Conservation (phyloP, 75 land plant species). For the Gnetum montanum region DNA sequence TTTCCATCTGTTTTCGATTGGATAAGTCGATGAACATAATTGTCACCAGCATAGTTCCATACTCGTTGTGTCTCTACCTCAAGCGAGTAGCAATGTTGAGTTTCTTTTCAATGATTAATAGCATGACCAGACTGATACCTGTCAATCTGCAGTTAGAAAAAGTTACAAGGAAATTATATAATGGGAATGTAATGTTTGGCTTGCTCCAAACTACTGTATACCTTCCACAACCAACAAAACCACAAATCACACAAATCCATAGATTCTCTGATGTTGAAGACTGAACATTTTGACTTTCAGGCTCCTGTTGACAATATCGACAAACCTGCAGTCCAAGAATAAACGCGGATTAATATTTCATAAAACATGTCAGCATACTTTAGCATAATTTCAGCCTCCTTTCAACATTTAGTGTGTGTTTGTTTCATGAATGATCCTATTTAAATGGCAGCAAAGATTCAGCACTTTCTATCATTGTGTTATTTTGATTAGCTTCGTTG, state of each 20-base stretch:
- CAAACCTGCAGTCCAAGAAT: slow-evolving; percentile 51
- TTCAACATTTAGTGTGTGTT: too few relatives aligned
- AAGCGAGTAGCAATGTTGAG: slow-evolving; percentile 89
- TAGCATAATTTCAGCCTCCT: too few relatives aligned
- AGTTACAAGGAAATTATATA: slow-evolving; percentile 1
- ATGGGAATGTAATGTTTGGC: not conserved
- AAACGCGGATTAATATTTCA: not conserved
- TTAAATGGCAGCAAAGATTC: too few relatives aligned
- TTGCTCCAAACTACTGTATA: slow-evolving; percentile 10
- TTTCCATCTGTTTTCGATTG: slow-evolving; percentile 95
- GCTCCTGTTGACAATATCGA: slow-evolving; percentile 84
- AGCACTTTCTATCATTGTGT: too few relatives aligned
- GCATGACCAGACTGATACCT: slow-evolving; percentile 87
- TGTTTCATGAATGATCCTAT: too few relatives aligned
- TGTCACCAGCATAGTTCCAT: slow-evolving; percentile 92
- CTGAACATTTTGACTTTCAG: slow-evolving; percentile 75
- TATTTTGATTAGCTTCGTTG: too few relatives aligned
- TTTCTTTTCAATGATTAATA: slow-evolving; percentile 83
- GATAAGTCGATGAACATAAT: slow-evolving; percentile 87
- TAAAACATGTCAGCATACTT: not conserved
- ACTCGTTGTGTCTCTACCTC: slow-evolving; percentile 87
- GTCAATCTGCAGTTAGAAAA: not conserved
- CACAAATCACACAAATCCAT: slow-evolving; percentile 93
- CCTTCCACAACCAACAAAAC: slow-evolving; percentile 98
- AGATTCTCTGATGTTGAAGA: slow-evolving; percentile 79